These are phyloP conservation scores for Pythium utonaiense DNA, from an alignment of 352 stramenopile species.

Conservation along the genomic window DNA sequence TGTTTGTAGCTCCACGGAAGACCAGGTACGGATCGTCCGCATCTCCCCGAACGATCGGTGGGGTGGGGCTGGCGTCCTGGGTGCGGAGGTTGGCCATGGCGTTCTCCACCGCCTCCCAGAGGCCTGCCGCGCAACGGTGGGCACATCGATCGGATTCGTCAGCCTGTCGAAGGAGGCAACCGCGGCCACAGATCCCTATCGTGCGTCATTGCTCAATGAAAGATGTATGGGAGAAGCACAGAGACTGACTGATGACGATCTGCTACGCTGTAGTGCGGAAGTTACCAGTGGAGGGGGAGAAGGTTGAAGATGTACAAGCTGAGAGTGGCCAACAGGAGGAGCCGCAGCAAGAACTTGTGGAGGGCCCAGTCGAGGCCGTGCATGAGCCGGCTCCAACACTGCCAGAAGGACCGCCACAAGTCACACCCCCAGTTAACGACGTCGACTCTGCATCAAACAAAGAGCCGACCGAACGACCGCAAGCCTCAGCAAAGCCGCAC, in stretches of 20 bases:
- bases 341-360: too few relatives aligned
- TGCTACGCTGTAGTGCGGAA: background rate
- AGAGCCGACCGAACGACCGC: background rate
- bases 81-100: conserved; percentile 94
- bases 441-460: background rate
- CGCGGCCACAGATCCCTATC: conserved; percentile 76
- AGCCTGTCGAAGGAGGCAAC: conserved; percentile 63
- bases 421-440: too few relatives aligned
- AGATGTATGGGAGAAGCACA: too few relatives aligned
- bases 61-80: conserved; percentile 91
- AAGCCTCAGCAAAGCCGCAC: background rate
- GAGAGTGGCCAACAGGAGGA: too few relatives aligned
- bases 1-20: conserved; percentile 63
- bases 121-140: conserved; percentile 45
- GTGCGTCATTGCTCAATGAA: conserved; percentile 42
- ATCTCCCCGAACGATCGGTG: conserved; percentile 79
- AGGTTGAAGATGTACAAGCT: too few relatives aligned
- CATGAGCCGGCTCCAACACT: background rate
- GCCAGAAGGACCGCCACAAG: background rate
- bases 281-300: background rate
- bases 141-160: conserved; percentile 76
- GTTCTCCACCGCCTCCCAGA: conserved; percentile 94
- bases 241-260: background rate
- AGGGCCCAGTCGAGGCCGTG: background rate
- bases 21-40: conserved; percentile 92